Base-by-base conservation (phyloP, 108 stramenopile species). In the Discostella stelligeroides region DNA sequence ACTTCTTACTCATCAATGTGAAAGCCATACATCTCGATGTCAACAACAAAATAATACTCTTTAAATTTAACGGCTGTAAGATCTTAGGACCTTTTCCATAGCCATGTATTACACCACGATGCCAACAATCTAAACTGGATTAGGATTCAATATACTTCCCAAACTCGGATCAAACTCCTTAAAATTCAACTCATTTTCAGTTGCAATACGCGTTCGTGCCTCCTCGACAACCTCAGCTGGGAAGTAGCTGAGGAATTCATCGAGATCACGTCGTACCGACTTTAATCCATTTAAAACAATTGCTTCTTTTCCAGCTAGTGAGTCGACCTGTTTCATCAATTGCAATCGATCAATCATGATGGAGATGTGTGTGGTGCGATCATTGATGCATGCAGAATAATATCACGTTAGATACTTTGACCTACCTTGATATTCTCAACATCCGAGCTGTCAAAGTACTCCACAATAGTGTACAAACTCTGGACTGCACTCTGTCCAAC, bases 401-500 rank as follows among this genome's bases (percentile, higher is more conserved):
- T 14, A 21, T 10, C 27, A 23, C n/a, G n/a, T n/a, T n/a, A n/a
- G 51, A 29, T 18, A 13, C 25, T 27, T 23, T 27, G 8, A 58
- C 83, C 14, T 39, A 93, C 90, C 85, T 92, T 92, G 55, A 95
- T 80, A 70, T 89, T 89, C 55, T 92, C 80, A 0, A 88, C 84
- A 76, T 91, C 88, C 12, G 74, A 63, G n/a, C 87, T 71, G 79
- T 95, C 95, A 72, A 95, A 95, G 65, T 95, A 95, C 51, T 95
- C 95, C 49, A 92, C 58, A 65, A 95, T 91, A 2, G 90, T 90
- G 57, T 86, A 82, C 12, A 95, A 82, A 75, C 80, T 81, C 64
- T 87, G 87, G 10, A 92, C 90, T 1, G 86, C 91, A 60, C 60
- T 73, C 47, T 82, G 83, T 30, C 88, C 87, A 20, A 80, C 76